A percentile compares a stretch with the other conserved stretches of the same genome.
Evolutionary conservation across 1,284 basidiomycete genomes (phyloP).

Genomic region (Ganoderma multipileum): DNA sequence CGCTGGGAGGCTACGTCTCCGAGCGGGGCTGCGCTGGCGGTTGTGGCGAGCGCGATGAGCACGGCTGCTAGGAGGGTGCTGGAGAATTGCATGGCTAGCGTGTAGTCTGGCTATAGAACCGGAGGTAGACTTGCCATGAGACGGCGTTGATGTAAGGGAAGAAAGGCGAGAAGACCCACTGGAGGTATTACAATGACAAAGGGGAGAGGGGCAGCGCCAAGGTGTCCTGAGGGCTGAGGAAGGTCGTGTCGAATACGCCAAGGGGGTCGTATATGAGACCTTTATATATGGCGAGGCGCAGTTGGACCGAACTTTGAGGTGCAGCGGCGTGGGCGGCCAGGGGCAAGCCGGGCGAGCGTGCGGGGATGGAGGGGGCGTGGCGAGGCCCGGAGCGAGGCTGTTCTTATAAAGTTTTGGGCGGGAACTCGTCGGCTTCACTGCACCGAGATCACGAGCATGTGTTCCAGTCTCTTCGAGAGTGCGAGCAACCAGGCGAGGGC

Average conservation of each 20-base stretch:
- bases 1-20: neutral
- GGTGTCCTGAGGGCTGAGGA: neutral
- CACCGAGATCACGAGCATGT: neutral
- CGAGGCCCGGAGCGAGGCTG: neutral
- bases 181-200: neutral
- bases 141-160: neutral
- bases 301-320: neutral
- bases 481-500: neutral
- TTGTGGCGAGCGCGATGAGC: neutral
- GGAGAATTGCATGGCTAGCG: slow-evolving; percentile 3
- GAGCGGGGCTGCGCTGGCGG: neutral
- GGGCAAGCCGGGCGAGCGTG: slow-evolving; percentile 9
- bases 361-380: slow-evolving; percentile 16
- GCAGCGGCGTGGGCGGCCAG: neutral
- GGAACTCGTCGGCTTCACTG: slow-evolving; percentile 1
- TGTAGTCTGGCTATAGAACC: neutral
- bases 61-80: neutral
- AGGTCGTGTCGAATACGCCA: neutral
- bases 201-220: neutral
- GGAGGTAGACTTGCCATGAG: neutral
- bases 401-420: neutral
- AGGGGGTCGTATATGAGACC: neutral
- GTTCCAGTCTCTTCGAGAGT: neutral
- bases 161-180: neutral
- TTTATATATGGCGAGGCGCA: neutral